A percentile compares a stretch with the other conserved stretches of the same genome.
These are phyloP conservation scores for Penicillium concentricum DNA, from an alignment of 2,329 filamentous ascomycete genomes.

Conservation along the genomic window DNA sequence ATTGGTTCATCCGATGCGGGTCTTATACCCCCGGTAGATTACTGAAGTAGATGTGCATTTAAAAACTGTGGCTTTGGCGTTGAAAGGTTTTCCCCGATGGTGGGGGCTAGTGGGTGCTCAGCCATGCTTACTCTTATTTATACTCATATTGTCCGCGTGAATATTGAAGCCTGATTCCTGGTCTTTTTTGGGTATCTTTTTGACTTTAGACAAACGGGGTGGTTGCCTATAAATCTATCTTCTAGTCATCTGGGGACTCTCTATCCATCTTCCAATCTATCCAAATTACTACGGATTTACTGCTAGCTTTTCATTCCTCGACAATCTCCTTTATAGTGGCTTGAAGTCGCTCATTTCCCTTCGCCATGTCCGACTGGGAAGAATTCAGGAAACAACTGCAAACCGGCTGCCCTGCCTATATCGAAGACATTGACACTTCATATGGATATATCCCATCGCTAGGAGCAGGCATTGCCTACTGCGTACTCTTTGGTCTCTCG, in stretches of 20 bases:
- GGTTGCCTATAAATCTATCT: neutral
- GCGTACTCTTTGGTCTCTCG: conserved; percentile 35
- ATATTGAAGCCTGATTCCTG: neutral
- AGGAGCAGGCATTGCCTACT: conserved; percentile 36
- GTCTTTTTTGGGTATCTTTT: neutral
- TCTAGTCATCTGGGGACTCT: neutral
- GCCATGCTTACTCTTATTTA: conserved; percentile 7
- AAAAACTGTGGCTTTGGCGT: conserved; percentile 1
- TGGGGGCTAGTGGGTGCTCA: conserved; percentile 3
- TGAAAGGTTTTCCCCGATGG: neutral
- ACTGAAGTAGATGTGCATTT: neutral
- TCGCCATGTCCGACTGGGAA: conserved; percentile 10
- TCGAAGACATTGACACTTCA: conserved; percentile 25
- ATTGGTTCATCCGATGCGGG: conserved; percentile 9
- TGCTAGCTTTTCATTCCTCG: neutral
- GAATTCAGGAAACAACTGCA: conserved; percentile 2
- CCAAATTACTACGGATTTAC: neutral
- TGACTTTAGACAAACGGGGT: neutral
- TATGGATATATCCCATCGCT: conserved; percentile 39
- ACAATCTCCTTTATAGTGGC: no score
- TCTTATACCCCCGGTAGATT: neutral
- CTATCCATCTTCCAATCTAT: neutral
- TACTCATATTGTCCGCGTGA: neutral
- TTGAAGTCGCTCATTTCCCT: neutral
- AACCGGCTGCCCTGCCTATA: conserved; percentile 26